phyloP scores from a whole-genome alignment of 2,329 filamentous ascomycete genomes.

The Aurifilum marmelostoma region DNA sequence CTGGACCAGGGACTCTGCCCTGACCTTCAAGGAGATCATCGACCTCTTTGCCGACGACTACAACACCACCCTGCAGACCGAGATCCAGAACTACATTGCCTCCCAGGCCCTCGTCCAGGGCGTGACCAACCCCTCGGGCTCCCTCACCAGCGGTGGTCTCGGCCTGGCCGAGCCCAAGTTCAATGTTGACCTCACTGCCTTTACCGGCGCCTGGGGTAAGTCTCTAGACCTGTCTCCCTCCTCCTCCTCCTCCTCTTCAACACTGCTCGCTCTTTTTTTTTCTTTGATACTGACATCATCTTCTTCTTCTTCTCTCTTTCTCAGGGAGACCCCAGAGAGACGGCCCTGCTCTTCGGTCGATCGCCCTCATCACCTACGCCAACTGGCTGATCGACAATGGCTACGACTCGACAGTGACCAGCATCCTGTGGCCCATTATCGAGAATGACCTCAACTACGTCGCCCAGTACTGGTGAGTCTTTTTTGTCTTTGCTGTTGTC shows the following conservation, averaged over 20 bases:
- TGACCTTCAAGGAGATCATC: conserved; percentile 70
- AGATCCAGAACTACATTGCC: conserved; percentile 70
- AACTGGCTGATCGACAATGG: conserved; percentile 72
- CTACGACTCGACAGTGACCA: conserved; percentile 58
- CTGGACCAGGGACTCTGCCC: conserved; percentile 75
- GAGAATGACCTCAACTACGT: conserved; percentile 77
- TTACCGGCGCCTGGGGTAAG: conserved; percentile 68
- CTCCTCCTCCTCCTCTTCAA: neutral
- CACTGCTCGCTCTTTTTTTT: neutral
- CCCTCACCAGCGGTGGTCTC: conserved; percentile 48
- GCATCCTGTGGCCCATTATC: conserved; percentile 72
- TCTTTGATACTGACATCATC: conserved; percentile 11
- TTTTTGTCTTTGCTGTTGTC: neutral
- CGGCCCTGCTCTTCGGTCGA: conserved; percentile 76
- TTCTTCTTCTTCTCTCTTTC: neutral
- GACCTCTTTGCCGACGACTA: conserved; percentile 67
- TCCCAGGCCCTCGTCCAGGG: conserved; percentile 69
- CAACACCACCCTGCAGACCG: conserved; percentile 58
- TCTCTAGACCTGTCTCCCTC: too few relatives aligned
- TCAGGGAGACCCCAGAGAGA: conserved; percentile 74
- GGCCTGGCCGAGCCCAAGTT: conserved; percentile 76
- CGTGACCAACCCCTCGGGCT: conserved; percentile 71
- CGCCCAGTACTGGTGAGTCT: conserved; percentile 65
- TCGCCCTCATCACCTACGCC: conserved; percentile 71
- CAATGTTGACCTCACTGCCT: conserved; percentile 64